Conservation (phyloP, 208 protist species). For the Leishmania gerbilli region DNA sequence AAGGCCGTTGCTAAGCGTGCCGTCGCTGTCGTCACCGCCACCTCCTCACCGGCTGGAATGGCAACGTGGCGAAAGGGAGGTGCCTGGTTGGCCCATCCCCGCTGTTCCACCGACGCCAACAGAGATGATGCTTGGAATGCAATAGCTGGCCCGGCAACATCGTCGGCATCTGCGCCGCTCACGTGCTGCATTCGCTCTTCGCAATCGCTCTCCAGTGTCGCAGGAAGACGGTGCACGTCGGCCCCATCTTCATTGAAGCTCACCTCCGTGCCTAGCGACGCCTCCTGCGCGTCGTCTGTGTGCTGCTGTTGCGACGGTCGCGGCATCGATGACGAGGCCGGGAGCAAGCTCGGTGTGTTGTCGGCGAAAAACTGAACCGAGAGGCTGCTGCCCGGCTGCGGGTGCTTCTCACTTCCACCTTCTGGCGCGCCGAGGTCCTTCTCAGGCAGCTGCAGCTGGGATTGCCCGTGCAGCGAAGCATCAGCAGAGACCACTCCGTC, state of each 20-base stretch:
- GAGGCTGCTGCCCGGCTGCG: background rate
- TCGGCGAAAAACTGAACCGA: constrained; percentile 9
- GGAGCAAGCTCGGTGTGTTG: constrained; percentile 18
- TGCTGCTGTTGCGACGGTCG: constrained; percentile 10
- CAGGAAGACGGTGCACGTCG: background rate
- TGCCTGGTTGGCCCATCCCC: no score
- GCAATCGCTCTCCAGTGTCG: background rate
- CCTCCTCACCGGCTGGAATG: background rate
- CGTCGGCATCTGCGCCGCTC: background rate
- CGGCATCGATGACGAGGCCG: constrained; percentile 17
- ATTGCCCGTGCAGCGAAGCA: background rate
- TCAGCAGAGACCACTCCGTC: background rate
- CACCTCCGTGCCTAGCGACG: background rate
- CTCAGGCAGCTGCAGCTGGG: background rate
- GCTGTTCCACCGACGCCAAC: background rate
- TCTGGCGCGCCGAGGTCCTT: background rate
- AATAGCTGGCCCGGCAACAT: background rate
- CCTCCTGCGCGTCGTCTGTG: background rate
- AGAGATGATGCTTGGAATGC: no score
- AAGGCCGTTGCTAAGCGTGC: background rate
- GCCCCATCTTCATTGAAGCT: no score
- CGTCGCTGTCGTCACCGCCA: background rate
- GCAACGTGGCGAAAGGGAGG: background rate
- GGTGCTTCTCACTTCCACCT: background rate
- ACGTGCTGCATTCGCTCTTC: background rate